These are phyloP conservation scores for Xylaria sp. DNA, from an alignment of 495 filamentous ascomycete genomes.

Conservation along the genomic window DNA sequence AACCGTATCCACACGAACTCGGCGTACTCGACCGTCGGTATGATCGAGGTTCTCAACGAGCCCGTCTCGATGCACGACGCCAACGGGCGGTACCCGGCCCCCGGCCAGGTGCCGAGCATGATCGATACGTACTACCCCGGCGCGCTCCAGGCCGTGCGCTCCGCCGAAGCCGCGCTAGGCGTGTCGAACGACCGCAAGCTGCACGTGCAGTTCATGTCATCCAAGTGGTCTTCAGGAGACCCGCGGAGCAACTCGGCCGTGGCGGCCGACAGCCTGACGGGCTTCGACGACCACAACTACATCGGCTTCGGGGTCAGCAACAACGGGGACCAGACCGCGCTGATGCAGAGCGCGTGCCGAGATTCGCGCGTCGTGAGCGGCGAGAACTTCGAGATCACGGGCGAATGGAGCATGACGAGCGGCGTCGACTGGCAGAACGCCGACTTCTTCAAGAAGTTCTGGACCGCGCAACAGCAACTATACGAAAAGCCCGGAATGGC, in stretches of 20 bases:
- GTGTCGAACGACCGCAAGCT: slow-evolving; percentile 48
- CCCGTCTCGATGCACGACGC: slow-evolving; percentile 45
- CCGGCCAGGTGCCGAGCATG: slow-evolving; percentile 34
- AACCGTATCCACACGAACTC: slow-evolving; percentile 56
- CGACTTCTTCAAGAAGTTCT: slow-evolving; percentile 59
- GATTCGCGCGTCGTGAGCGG: slow-evolving; percentile 32
- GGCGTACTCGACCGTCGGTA: slow-evolving; percentile 64
- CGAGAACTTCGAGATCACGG: slow-evolving; percentile 50
- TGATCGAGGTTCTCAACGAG: slow-evolving; percentile 67
- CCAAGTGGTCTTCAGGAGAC: slow-evolving; percentile 60
- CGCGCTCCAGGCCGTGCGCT: slow-evolving; percentile 59
- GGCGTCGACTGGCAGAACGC: slow-evolving; percentile 42
- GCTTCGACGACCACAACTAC: slow-evolving; percentile 59
- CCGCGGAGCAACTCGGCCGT: slow-evolving; percentile 49
- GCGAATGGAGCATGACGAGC: slow-evolving; percentile 60
- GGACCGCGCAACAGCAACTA: slow-evolving; percentile 59
- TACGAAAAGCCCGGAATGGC: slow-evolving; percentile 57
- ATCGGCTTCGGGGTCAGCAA: slow-evolving; percentile 53
- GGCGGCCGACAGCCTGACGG: slow-evolving; percentile 48
- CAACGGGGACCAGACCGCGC: slow-evolving; percentile 43
- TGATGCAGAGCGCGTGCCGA: slow-evolving; percentile 39
- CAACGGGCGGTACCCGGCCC: slow-evolving; percentile 30
- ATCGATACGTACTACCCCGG: slow-evolving; percentile 56
- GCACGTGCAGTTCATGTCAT: slow-evolving; percentile 66
- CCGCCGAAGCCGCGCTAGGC: slow-evolving; percentile 50